A percentile compares a stretch with the other conserved stretches of the same genome.
phyloP scores from a whole-genome alignment of 2,329 filamentous ascomycete genomes.

The Ophioceras dolichostomum region DNA sequence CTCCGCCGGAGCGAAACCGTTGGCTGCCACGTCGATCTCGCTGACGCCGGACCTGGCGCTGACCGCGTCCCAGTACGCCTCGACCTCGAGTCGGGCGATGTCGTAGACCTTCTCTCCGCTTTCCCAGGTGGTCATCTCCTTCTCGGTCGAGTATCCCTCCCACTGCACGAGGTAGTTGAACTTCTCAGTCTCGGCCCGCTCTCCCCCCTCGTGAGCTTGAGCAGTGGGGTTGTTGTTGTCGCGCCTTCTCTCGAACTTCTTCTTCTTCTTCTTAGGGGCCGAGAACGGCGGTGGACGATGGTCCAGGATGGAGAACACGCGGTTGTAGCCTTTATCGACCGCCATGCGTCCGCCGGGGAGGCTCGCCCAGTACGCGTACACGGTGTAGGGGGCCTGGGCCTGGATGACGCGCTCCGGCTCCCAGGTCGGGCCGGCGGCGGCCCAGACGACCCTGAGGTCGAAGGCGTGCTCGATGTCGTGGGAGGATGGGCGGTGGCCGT shows the following conservation, averaged over 20 bases:
- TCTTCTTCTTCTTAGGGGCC: no score
- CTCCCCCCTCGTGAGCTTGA: no score
- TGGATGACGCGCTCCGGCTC: slow-evolving; percentile 2
- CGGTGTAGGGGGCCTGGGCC: background rate
- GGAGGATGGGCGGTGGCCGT: background rate
- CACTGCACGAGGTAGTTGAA: slow-evolving; percentile 2
- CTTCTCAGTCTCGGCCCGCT: background rate
- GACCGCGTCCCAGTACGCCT: background rate
- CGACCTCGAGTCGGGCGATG: background rate
- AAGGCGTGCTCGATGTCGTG: background rate
- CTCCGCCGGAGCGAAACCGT: no score
- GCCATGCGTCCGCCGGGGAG: background rate
- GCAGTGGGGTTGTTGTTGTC: no score
- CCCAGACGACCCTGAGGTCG: background rate
- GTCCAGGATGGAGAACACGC: slow-evolving; percentile 1
- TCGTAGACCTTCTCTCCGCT: background rate
- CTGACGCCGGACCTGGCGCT: no score
- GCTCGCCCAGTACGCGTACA: slow-evolving; percentile 1
- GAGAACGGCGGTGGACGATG: no score
- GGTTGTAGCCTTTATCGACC: no score
- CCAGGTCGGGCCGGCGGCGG: background rate
- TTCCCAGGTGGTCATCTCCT: background rate
- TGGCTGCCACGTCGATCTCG: no score
- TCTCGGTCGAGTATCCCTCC: slow-evolving; percentile 1
- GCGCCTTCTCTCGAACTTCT: no score